Evolutionary conservation across 1,139 yeast species (phyloP).

Genomic region (Suhomyces wounanorum): DNA sequence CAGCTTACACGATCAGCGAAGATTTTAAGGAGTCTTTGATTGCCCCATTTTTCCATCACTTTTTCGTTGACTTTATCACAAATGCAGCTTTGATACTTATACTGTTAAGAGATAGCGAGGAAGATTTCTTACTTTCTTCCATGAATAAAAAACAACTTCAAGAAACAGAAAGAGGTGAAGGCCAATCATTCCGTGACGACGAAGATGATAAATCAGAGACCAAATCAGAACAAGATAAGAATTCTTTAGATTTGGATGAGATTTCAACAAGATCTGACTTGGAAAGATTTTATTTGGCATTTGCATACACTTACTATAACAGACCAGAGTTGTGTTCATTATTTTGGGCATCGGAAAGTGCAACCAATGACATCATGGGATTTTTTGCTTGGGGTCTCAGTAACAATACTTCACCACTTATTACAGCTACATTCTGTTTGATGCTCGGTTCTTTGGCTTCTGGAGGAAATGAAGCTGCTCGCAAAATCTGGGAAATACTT

Average conservation of each 20-base stretch:
- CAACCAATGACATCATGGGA: conserved; percentile 52
- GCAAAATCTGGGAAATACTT: conserved; percentile 45
- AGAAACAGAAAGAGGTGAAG: conserved; percentile 10
- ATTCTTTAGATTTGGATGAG: conserved; percentile 48
- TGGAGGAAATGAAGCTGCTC: conserved; percentile 55
- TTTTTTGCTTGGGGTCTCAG: conserved; percentile 87
- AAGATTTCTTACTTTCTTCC: conserved; percentile 68
- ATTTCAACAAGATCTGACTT: conserved; percentile 76
- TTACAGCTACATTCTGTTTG: conserved; percentile 79
- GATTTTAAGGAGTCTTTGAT: conserved; percentile 34
- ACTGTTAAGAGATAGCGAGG: conserved; percentile 82
- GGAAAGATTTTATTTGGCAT: conserved; percentile 81
- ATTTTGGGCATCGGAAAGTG: conserved; percentile 74
- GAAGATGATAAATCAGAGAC: conserved; percentile 6
- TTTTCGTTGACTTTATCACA: conserved; percentile 63
- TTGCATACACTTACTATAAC: conserved; percentile 67
- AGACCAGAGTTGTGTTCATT: conserved; percentile 58
- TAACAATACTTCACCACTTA: conserved; percentile 75
- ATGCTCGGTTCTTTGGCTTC: conserved; percentile 74
- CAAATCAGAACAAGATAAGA: conserved; percentile 11
- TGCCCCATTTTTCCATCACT: conserved; percentile 50
- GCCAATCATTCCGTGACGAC: conserved; percentile 7
- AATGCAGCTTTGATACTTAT: conserved; percentile 80
- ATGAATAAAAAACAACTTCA: conserved; percentile 35
- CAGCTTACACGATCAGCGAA: conserved; percentile 23